Conservation (phyloP, 805 yeast species). For the Sugiyamaella qingdaonensis region DNA sequence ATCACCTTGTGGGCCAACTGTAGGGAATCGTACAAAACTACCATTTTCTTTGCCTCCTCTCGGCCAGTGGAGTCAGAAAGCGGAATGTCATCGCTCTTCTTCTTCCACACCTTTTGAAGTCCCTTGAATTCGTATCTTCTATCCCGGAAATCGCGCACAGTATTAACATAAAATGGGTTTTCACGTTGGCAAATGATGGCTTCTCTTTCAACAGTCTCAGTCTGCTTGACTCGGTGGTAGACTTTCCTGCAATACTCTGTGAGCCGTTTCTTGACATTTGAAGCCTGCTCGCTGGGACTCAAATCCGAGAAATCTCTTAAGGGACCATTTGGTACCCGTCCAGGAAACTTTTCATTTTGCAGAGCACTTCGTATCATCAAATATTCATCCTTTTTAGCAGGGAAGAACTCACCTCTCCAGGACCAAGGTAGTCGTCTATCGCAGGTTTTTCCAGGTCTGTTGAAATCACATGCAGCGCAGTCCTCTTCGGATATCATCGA, state of each 20-base stretch:
- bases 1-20: conserved; percentile 97
- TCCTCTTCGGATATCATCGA: conserved; percentile 93
- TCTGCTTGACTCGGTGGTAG: conserved; percentile 72
- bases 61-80: conserved; percentile 51
- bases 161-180: conserved; percentile 92
- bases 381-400: conserved; percentile 88
- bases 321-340: conserved; percentile 35
- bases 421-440: conserved; percentile 92
- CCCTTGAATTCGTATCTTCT: conserved; percentile 95
- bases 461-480: conserved; percentile 97
- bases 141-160: conserved; percentile 92
- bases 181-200: conserved; percentile 96
- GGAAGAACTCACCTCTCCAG: conserved; percentile 96
- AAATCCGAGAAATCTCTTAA: conserved; percentile 62
- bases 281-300: conserved; percentile 71
- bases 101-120: conserved; percentile 90
- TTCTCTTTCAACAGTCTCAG: conserved; percentile 82
- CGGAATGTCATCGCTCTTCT: conserved; percentile 56
- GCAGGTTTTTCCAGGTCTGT: conserved; percentile 90
- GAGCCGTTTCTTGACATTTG: conserved; percentile 67
- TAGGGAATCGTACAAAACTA: conserved; percentile 86
- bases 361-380: conserved; percentile 82
- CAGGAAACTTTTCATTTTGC: conserved; percentile 72
- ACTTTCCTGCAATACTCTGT: conserved; percentile 82
- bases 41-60: conserved; percentile 94